Base-by-base conservation (phyloP, 2,329 filamentous ascomycete species). In the Fusarium subtropicale region DNA sequence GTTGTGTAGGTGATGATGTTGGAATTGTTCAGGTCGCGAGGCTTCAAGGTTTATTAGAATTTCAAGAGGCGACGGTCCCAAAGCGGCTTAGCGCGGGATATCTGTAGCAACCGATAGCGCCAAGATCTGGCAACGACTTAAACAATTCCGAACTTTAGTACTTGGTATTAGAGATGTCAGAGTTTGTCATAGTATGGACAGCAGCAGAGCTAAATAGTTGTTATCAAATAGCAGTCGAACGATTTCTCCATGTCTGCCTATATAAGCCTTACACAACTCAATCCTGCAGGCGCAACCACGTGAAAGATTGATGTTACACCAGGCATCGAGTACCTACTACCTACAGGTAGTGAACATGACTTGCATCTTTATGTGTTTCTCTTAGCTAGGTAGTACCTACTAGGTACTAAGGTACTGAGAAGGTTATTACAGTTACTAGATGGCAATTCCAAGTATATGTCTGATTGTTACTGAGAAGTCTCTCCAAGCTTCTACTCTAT, bases 1-100 rank as follows among this genome's bases (percentile, higher is more conserved):
- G 61, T 68, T 58, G 60, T 66, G 66, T 47, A 50, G 62, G 65
- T 72, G 71, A 62, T 60, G 64, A 30, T 71, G 69, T 64, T 71
- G 67, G 64, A 51, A 53, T 39, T 44, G 54, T 61, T 66, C 66
- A 60, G 56, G 56, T 71, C 61, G 58, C 56, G 58, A 71, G 64
- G 62, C 51, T 60, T 45, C 69, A 51, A 69, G 57, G 64, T 59
- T 66, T 67, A 76, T 66, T 67, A 76, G 76, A 77, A 77, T 78
- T 78, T 79, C 73, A 71, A 75, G 64, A 74, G 76, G 76, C 72
- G 68, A 73, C 60, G 68, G 64, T 66, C 71, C 59, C 48, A 54
- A 71, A 74, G 52, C 50, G 76, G 78, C 69, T 78, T 77, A 77
- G 75, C 73, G 74, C 51, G 20, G 45, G 34, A 56, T 30, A 42